phyloP scores from a whole-genome alignment of 371 early-diverging fungal genomes.

The Mucor saturninus region DNA sequence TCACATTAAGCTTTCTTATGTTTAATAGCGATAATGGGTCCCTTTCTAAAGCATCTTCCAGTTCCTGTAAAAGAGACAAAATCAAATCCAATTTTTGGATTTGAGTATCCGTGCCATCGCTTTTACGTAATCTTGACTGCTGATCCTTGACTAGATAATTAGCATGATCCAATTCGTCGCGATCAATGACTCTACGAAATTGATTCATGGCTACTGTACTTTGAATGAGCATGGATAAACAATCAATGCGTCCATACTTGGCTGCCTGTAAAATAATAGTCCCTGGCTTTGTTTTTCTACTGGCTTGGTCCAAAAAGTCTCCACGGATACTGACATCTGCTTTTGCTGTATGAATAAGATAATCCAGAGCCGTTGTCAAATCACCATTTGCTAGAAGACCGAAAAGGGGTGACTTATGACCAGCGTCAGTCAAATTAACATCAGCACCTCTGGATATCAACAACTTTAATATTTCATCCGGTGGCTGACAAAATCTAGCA shows the following conservation, averaged over 20 bases:
- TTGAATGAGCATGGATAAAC: constrained; percentile 15
- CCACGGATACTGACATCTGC: constrained; percentile 26
- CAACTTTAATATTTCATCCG: constrained; percentile 30
- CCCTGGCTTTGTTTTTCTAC: constrained; percentile 16
- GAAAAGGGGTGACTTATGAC: constrained; percentile 44
- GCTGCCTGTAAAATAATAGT: constrained; percentile 28
- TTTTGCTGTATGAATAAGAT: constrained; percentile 23
- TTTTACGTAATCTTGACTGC: neutral
- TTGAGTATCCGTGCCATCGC: neutral
- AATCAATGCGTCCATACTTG: constrained; percentile 28
- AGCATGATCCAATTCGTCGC: constrained; percentile 5
- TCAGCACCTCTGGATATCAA: constrained; percentile 51
- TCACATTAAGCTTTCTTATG: neutral
- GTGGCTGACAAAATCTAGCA: constrained; percentile 53
- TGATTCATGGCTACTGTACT: constrained; percentile 14
- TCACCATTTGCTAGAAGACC: constrained; percentile 40
- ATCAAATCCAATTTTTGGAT: constrained; percentile 5
- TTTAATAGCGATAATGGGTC: constrained; percentile 6
- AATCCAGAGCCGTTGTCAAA: constrained; percentile 10
- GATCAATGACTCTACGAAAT: constrained; percentile 4
- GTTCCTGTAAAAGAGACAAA: constrained; percentile 18
- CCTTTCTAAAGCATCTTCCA: constrained; percentile 16
- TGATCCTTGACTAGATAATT: constrained; percentile 20
- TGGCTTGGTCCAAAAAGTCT: constrained; percentile 20
- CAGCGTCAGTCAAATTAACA: constrained; percentile 45